Percentiles rank a stretch among this genome's conserved stretches.
These are phyloP conservation scores for Avena atlantica DNA, from an alignment of 176 grass and related monocot species.

Conservation along the genomic window DNA sequence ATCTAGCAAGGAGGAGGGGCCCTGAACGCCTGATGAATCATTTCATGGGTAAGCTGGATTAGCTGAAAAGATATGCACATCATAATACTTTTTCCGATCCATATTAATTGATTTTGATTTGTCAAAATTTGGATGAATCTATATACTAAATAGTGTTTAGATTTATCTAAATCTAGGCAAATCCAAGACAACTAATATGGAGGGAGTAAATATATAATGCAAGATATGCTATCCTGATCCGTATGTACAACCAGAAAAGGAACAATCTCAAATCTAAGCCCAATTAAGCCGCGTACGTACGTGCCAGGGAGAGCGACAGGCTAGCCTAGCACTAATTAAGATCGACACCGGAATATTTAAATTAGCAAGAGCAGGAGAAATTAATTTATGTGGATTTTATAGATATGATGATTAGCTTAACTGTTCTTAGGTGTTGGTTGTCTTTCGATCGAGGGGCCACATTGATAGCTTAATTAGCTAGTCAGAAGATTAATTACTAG, in stretches of 20 bases:
- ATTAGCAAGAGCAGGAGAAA: conserved; percentile 2
- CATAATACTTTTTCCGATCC: background rate
- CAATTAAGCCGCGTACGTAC: background rate
- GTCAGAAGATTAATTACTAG: too few species aligned
- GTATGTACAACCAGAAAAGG: conserved; percentile 14
- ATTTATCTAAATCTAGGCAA: too few species aligned
- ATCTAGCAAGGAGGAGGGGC: background rate
- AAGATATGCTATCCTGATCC: conserved; percentile 29
- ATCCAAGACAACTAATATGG: too few species aligned
- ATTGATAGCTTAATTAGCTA: background rate
- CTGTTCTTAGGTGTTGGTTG: conserved; percentile 40
- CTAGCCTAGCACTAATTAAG: background rate
- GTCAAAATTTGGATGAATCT: too few species aligned
- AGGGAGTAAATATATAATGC: background rate
- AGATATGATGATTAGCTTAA: background rate
- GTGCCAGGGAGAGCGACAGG: background rate
- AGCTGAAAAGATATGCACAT: conserved; percentile 16
- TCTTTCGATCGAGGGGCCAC: conserved; percentile 30
- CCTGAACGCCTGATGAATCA: conserved; percentile 28
- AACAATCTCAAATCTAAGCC: conserved; percentile 26
- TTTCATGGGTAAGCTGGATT: conserved; percentile 32
- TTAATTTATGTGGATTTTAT: background rate
- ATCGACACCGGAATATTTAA: background rate
- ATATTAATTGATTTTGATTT: too few species aligned
- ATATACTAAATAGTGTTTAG: too few species aligned